phyloP scores from a whole-genome alignment of 2,329 filamentous ascomycete species.

The Cercospora berteroae region DNA sequence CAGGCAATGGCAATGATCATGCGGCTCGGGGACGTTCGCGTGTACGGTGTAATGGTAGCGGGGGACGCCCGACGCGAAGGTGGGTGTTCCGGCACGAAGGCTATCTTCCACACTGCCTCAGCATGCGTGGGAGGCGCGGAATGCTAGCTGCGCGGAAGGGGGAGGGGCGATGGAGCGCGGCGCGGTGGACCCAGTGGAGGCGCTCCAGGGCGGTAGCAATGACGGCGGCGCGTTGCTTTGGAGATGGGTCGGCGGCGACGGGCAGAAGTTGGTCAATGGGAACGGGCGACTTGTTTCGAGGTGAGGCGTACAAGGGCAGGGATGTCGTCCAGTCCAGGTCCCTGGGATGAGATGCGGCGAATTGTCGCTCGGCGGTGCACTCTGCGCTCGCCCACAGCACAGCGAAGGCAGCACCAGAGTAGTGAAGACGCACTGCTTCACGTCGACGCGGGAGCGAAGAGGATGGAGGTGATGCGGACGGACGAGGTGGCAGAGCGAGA shows the following conservation, averaged over 20 bases:
- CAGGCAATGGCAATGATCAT: slow-evolving; percentile 12
- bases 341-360: not conserved
- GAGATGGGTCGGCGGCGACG: not conserved
- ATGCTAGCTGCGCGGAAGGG: slow-evolving; percentile 15
- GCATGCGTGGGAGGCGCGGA: slow-evolving; percentile 5
- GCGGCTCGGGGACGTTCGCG: slow-evolving; percentile 4
- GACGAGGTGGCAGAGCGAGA: not conserved
- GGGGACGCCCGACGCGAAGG: not conserved
- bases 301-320: not conserved
- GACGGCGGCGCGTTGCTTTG: not conserved
- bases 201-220: not conserved
- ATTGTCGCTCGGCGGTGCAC: not conserved
- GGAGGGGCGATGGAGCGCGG: not conserved
- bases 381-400: not conserved
- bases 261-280: slow-evolving; percentile 3
- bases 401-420: not conserved
- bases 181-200: not conserved
- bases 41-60: not conserved
- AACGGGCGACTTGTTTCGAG: not conserved
- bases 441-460: not conserved
- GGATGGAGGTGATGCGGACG: not conserved
- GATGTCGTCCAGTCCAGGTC: not conserved
- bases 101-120: slow-evolving; percentile 7
- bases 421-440: not conserved
- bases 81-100: not conserved